Conservation (phyloP, 257 asterid genomes). For the Solanum medicagineum region DNA sequence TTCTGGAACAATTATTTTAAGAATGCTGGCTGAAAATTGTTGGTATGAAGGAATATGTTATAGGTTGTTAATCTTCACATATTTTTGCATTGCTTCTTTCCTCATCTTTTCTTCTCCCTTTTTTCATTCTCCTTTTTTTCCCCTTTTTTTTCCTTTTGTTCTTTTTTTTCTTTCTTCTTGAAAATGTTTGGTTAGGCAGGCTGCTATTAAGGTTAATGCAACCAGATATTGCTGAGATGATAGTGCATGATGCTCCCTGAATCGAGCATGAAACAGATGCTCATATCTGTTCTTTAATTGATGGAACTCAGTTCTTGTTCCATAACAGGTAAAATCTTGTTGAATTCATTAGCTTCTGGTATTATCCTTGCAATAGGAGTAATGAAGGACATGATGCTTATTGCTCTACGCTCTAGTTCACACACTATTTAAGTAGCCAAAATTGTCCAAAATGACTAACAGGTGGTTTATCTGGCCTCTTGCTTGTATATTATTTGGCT, state of each 20-base stretch:
- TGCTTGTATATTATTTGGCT: background rate
- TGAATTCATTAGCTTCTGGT: conserved; percentile 8
- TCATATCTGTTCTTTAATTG: conserved; percentile 19
- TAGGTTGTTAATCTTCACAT: conserved; percentile 22
- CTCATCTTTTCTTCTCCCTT: background rate
- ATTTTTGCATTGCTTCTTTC: background rate
- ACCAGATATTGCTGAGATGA: conserved; percentile 49
- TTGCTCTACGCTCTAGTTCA: background rate
- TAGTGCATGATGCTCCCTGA: conserved; percentile 14
- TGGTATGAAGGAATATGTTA: background rate
- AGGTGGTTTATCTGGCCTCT: background rate
- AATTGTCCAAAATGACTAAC: background rate
- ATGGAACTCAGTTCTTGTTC: conserved; percentile 31
- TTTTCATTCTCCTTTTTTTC: background rate
- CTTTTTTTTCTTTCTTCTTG: conserved; percentile 10
- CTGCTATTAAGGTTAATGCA: conserved; percentile 40
- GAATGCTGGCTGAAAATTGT: conserved; percentile 7
- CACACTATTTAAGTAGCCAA: background rate
- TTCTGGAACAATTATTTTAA: conserved; percentile 2
- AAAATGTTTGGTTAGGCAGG: conserved; percentile 51
- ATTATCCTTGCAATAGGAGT: background rate
- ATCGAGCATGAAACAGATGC: conserved; percentile 6
- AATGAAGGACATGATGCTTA: background rate
- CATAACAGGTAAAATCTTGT: conserved; percentile 43
- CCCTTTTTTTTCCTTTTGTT: background rate